Base-by-base conservation (phyloP, 2,329 filamentous ascomycete species). In the Neofusicoccum cordaticola region DNA sequence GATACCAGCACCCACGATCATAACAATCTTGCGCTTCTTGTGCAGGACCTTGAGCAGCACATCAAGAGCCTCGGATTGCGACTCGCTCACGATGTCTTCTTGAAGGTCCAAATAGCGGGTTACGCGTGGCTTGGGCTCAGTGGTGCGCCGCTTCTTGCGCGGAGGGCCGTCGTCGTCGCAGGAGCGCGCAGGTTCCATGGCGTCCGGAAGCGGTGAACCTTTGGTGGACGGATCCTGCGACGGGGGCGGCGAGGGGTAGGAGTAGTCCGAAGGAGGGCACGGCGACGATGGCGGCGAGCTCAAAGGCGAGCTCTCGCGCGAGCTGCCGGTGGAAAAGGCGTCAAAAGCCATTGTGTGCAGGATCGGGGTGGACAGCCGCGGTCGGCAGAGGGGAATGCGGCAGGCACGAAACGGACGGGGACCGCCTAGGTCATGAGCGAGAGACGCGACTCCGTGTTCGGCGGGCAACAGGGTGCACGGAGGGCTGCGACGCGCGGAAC, bases 1-100 rank as follows among this genome's bases (percentile, higher is more conserved):
- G 72, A 99, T 99, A 67, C 95, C 95, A 68, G 95, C 95, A 65
- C 95, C 95, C 52, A 94, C 95, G 75, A 99, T 91, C 60, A 98
- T 92, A 39, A 99, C 92, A 74, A 99, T 96, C 81, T 97, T 97
- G 80, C 93, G 91, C 82, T 95, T 95, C 74, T 91, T 93, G 72
- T 90, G 89, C 64, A 99, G 79, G 27, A 88, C 89, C 48, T 88
- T 86, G 50, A 93, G 80, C 35, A 99, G 82, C 64, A 88, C 85
- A 66, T 90, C 85, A 44, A 97, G 81, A 71, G 89, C 84, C 35
- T 80, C 77, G 67, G 84, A 79, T 67, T 94, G 86, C 56, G 83
- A 81, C 15, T 83, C 80, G 44, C 80, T 79, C 50, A 86, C 78
- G 12, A 84, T 79, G 62, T 60, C 53, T 17, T 41, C 39, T 9